Base-by-base conservation (phyloP, 306 rosid genomes). In the Inga oerstediana region DNA sequence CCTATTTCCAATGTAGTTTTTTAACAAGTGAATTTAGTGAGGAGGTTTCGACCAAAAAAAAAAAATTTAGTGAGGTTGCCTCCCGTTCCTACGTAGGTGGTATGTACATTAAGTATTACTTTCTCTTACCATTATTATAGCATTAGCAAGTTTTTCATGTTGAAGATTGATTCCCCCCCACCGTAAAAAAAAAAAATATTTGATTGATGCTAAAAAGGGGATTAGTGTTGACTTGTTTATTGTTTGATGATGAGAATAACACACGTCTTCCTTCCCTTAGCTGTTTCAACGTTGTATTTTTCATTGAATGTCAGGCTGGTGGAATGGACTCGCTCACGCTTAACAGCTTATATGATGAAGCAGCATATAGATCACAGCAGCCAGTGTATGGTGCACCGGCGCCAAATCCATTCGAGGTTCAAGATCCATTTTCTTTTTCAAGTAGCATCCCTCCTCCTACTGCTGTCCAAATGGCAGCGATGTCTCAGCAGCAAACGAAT, bases 301-400 rank as follows among this genome's bases (percentile, higher is more conserved):
- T 59, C 58, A 76, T 66, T 81, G 83, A 61, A 75, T 92, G 61
- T 37, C 90, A 97, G 99, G 99, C 91, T 69, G 99, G 99, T 80
- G 99, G 99, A 72, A 85, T 97, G 91, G 99, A 97, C 87, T 84
- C 97, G 3, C 99, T 97, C 64, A 97, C 93, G 77, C 97, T 94
- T 11, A 89, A 82, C 84, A 97, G 99, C 84, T 86, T 97, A 76
- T 97, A 97, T 2, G 98, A 97, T 30, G 99, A 97, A 84, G 99
- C 88, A 19, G 98, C 95, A 4, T 97, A 97, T 61, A 86, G 98
- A 89, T 91, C 98, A 15, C 97, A 90, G 84, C 97, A 97, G 87
- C 97, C 98, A 0, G 92, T 87, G 68, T 97, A 97, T 73, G 99
- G 99, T 76, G 88, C 90, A 76, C 93, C 98, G 0, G 95, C 98